These are phyloP conservation scores for Alternaria metachromatica DNA, from an alignment of 2,329 filamentous ascomycete species.

Conservation along the genomic window DNA sequence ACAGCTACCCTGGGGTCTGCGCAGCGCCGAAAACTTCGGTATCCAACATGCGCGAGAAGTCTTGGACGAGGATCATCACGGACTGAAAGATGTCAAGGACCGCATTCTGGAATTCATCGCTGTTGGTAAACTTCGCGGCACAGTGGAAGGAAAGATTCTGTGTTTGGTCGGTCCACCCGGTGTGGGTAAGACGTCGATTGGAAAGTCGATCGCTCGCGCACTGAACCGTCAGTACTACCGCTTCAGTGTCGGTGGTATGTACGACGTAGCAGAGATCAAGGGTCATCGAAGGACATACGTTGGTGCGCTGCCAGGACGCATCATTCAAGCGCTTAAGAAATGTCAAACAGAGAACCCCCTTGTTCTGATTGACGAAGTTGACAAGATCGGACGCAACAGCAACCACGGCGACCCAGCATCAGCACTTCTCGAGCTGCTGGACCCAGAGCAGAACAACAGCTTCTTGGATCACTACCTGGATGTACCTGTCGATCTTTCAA, in stretches of 20 bases:
- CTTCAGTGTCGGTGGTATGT: slow-evolving; percentile 95
- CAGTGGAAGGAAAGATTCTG: slow-evolving; percentile 96
- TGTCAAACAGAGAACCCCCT: slow-evolving; percentile 98
- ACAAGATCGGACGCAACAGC: slow-evolving; percentile 96
- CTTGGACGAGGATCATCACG: slow-evolving; percentile 95
- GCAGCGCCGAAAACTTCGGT: slow-evolving; percentile 94
- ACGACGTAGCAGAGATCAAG: slow-evolving; percentile 98
- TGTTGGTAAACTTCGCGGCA: slow-evolving; percentile 94
- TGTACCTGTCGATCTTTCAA: slow-evolving; percentile 94
- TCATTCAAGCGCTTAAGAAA: slow-evolving; percentile 98
- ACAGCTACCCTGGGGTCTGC: slow-evolving; percentile 95
- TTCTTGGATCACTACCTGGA: slow-evolving; percentile 99
- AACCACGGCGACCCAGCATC: slow-evolving; percentile 91
- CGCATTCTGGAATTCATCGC: slow-evolving; percentile 98
- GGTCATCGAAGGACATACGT: slow-evolving; percentile 96
- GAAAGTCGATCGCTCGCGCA: slow-evolving; percentile 94
- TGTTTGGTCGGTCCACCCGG: slow-evolving; percentile 97
- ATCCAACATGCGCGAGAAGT: slow-evolving; percentile 91
- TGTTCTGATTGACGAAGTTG: slow-evolving; percentile 94
- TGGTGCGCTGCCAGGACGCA: slow-evolving; percentile 90
- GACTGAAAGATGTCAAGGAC: slow-evolving; percentile 97
- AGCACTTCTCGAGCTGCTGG: slow-evolving; percentile 88
- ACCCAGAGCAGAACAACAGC: slow-evolving; percentile 95
- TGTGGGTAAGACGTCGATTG: slow-evolving; percentile 98
- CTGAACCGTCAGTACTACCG: slow-evolving; percentile 97